Conservation (phyloP, 1,284 basidiomycete genomes). For the Dichomitus squalens region DNA sequence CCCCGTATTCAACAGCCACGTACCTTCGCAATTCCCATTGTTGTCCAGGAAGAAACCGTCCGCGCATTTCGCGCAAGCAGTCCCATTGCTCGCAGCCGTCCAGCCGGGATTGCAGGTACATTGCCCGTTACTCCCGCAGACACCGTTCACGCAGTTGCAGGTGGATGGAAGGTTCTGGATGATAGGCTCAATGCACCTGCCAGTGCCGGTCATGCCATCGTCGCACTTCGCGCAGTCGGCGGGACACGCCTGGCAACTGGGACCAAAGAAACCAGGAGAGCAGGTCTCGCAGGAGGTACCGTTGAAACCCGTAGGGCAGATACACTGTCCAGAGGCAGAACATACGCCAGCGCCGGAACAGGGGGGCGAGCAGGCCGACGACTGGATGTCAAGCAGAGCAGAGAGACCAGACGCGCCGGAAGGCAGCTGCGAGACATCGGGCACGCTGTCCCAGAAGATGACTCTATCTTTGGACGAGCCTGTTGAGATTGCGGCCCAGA, state of each 20-base stretch:
- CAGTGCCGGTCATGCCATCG: conserved; percentile 74
- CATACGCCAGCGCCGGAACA: conserved; percentile 76
- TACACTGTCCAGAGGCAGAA: conserved; percentile 65
- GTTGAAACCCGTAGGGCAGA: conserved; percentile 71
- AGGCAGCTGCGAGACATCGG: conserved; percentile 72
- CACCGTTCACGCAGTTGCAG: conserved; percentile 80
- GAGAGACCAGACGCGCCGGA: conserved; percentile 41
- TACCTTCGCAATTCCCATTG: conserved; percentile 73
- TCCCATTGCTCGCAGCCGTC: conserved; percentile 68
- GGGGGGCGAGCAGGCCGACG: conserved; percentile 66
- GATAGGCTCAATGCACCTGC: conserved; percentile 59
- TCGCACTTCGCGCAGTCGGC: conserved; percentile 69
- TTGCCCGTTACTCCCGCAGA: conserved; percentile 64
- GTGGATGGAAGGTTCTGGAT: conserved; percentile 56
- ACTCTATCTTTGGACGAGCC: conserved; percentile 52
- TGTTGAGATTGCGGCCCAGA: conserved; percentile 66
- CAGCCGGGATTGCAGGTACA: conserved; percentile 80
- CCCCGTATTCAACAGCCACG: conserved; percentile 22
- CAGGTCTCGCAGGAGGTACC: conserved; percentile 81
- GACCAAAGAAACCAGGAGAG: conserved; percentile 70
- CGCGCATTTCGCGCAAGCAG: conserved; percentile 71
- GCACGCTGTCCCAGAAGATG: conserved; percentile 76
- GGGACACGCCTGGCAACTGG: conserved; percentile 68
- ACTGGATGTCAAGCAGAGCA: conserved; percentile 68
- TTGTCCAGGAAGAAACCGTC: conserved; percentile 73